Conservation (phyloP, 1,139 yeast species). For the Yamadazyma atmosphaerica region DNA sequence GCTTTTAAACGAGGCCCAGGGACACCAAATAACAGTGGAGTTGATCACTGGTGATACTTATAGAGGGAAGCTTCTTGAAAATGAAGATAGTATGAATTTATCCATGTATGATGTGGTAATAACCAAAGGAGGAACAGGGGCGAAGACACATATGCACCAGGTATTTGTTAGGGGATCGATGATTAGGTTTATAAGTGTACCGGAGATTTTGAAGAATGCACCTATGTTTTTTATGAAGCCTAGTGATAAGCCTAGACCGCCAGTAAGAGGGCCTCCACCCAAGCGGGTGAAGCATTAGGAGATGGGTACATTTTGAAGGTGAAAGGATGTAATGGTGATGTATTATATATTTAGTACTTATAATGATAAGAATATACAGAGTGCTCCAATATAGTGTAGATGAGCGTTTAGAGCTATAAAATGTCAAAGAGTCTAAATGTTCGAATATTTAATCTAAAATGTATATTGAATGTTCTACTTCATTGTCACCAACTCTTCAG, state of each 20-base stretch:
- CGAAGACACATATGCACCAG: conserved; percentile 74
- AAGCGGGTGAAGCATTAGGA: conserved; percentile 26
- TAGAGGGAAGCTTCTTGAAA: conserved; percentile 80
- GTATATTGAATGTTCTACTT: no score
- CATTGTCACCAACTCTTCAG: conserved; percentile 95
- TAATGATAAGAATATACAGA: no score
- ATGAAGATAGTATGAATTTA: conserved; percentile 92
- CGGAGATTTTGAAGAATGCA: conserved; percentile 84
- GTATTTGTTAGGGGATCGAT: conserved; percentile 92
- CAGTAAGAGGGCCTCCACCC: conserved; percentile 62
- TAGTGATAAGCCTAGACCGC: conserved; percentile 68
- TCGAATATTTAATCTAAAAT: no score
- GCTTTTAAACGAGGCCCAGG: conserved; percentile 85
- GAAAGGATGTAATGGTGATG: no score
- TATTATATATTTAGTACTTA: no score
- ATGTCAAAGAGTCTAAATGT: no score
- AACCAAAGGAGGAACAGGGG: conserved; percentile 67
- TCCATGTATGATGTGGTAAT: conserved; percentile 81
- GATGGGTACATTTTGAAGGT: no score
- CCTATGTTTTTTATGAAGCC: conserved; percentile 75
- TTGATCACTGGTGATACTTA: conserved; percentile 84
- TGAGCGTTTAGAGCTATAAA: no score
- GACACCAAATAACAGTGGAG: conserved; percentile 84
- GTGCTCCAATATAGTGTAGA: no score
- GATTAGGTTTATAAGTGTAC: conserved; percentile 79